Evolutionary conservation across 345 rosid species (phyloP).

Genomic region (Conringia planisiliqua): DNA sequence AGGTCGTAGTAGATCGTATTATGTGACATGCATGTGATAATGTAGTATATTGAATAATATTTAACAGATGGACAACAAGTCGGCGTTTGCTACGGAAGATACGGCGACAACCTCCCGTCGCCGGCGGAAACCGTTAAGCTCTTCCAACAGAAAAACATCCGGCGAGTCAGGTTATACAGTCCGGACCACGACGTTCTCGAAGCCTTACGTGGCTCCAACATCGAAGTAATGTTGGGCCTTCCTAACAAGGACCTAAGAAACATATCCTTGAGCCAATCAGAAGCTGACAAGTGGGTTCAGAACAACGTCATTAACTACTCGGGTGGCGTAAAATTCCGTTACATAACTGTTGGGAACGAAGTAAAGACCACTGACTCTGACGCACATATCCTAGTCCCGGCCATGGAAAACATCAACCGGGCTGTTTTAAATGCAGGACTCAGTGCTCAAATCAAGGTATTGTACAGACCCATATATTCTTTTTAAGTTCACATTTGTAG

Average conservation of each 20-base stretch:
- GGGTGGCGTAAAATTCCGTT: slow-evolving; percentile 42
- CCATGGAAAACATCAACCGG: slow-evolving; percentile 32
- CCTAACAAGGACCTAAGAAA: slow-evolving; percentile 33
- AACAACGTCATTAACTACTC: slow-evolving; percentile 37
- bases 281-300: slow-evolving; percentile 48
- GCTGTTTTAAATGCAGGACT: slow-evolving; percentile 29
- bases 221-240: slow-evolving; percentile 50
- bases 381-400: slow-evolving; percentile 34
- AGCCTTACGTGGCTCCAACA: slow-evolving; percentile 50
- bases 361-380: slow-evolving; percentile 16
- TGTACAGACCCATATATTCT: neutral
- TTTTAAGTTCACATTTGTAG: neutral
- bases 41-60: too few relatives aligned
- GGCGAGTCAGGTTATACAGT: slow-evolving; percentile 26
- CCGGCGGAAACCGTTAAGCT: slow-evolving; percentile 22
- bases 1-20: too few relatives aligned
- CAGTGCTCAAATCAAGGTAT: slow-evolving; percentile 17
- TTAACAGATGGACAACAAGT: slow-evolving; percentile 35
- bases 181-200: slow-evolving; percentile 39
- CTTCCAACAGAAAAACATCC: slow-evolving; percentile 25
- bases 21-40: neutral
- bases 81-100: slow-evolving; percentile 38
- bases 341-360: slow-evolving; percentile 67
- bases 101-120: slow-evolving; percentile 25
- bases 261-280: slow-evolving; percentile 41